Evolutionary conservation across 345 rosid genomes (phyloP), one percentile per base, ranked within the genome.

Genomic region (Dimocarpus longan): DNA sequence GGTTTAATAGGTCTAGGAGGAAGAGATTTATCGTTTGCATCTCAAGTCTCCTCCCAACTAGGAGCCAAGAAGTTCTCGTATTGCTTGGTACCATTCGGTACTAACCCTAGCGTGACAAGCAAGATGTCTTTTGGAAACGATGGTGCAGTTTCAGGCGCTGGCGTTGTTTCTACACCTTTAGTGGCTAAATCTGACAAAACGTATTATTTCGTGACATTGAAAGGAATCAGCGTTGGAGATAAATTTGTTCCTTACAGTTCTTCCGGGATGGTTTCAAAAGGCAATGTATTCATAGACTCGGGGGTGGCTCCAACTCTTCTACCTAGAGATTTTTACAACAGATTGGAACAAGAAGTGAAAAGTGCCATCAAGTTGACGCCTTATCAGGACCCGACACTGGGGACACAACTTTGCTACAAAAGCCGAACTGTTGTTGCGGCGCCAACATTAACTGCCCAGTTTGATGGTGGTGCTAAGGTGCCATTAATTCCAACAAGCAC

Each of bases 1-100:
- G 89, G 87, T 8, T 65, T 82, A 5, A 52, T 86, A 15, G 89
- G 87, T 6, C 78, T 84, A 12, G 82, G 84, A 16, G 84, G 81
- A 6, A 57, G 71, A 5, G 22, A 46, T 0, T 26, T 75, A 6
- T 86, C 87, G 15, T 68, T 84, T 12, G 9, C 77, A 3, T 28
- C 80, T 5, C 89, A 82, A 52, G 63, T 84, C 50, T 63, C 77
- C 16, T 26, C 68, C 60, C 42, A 65, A 28, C 52, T 79, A 44
- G 42, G 86, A 46, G 24, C 46, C 0, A 64, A 40, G 5, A 67
- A 37, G 52, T 67, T 76, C 65, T 68, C 73, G 0, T 76, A 76
- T 54, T 76, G 79, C 21, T 40, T 76, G 44, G 39, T 76, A 0
- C 73, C 79, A 21, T 54, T 76, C 6, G 43, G 24, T 10, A 66